These are phyloP conservation scores for Clarireedia sp. DNA, from an alignment of 2,329 filamentous ascomycete species.

Conservation along the genomic window DNA sequence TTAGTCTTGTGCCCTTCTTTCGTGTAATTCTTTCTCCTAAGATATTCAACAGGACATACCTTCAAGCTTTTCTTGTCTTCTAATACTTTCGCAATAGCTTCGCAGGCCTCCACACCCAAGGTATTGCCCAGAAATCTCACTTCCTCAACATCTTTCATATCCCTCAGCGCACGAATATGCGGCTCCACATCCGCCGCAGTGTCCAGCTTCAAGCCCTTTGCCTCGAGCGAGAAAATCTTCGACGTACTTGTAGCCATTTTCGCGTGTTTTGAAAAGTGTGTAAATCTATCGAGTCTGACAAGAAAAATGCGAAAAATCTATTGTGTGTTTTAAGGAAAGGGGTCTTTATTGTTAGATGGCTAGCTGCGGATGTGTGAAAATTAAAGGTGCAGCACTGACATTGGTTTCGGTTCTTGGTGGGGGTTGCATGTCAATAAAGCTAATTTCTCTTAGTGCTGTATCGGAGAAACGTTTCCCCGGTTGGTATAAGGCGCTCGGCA, in stretches of 20 bases:
- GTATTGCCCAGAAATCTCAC: constrained; percentile 87
- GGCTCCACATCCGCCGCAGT: constrained; percentile 78
- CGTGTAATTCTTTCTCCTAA: too few species aligned
- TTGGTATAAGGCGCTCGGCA: background rate
- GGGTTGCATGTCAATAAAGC: constrained; percentile 16
- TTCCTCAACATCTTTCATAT: constrained; percentile 71
- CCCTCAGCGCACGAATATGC: constrained; percentile 68
- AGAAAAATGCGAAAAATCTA: background rate
- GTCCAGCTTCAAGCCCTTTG: constrained; percentile 87
- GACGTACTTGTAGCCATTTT: constrained; percentile 40
- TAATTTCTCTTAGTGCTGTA: background rate
- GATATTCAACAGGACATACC: constrained; percentile 36
- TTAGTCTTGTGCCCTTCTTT: background rate
- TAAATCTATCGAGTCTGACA: constrained; percentile 28
- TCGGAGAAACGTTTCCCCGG: background rate
- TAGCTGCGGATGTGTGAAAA: constrained; percentile 1
- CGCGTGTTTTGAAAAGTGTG: background rate
- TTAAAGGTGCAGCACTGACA: constrained; percentile 7
- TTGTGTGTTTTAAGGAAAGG: background rate
- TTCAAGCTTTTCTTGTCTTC: constrained; percentile 76
- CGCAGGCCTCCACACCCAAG: constrained; percentile 78
- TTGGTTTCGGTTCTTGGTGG: constrained; percentile 8
- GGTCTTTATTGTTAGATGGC: background rate
- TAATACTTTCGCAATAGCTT: constrained; percentile 75
- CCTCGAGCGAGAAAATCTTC: constrained; percentile 83